Evolutionary conservation across 208 protist species (phyloP).

Genomic region (Leishmania turanica): DNA sequence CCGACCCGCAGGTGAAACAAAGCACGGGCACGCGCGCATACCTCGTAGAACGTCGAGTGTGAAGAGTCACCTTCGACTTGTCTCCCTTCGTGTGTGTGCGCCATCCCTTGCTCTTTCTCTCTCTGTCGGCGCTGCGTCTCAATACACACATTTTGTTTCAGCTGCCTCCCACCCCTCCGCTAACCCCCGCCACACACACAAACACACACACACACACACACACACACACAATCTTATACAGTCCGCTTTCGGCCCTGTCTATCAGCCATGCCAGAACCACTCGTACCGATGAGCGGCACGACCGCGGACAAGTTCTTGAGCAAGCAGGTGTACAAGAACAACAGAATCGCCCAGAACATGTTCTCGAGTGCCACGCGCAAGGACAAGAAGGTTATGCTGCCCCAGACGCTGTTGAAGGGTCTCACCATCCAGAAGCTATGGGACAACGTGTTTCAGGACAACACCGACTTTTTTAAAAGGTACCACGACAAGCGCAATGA

Average conservation of each 20-base stretch:
- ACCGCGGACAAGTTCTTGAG: constrained; percentile 53
- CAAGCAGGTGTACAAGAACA: constrained; percentile 62
- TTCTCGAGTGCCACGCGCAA: constrained; percentile 60
- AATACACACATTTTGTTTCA: neutral
- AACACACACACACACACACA: neutral
- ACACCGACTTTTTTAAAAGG: constrained; percentile 63
- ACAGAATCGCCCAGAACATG: constrained; percentile 67
- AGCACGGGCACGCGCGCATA: neutral
- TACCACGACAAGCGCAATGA: constrained; percentile 80
- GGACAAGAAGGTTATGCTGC: constrained; percentile 75
- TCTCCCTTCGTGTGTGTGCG: neutral
- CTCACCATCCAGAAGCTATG: constrained; percentile 78
- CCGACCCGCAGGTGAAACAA: neutral
- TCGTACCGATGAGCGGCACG: constrained; percentile 49
- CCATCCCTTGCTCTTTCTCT: neutral
- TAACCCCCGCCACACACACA: neutral
- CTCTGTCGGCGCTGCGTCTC: neutral
- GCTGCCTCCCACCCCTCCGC: neutral
- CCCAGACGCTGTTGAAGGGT: constrained; percentile 56
- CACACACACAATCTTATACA: neutral
- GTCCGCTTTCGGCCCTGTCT: neutral
- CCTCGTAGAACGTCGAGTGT: neutral
- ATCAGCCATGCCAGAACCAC: constrained; percentile 36
- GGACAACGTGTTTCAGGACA: constrained; percentile 67
- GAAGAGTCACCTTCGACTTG: neutral